Conservation (phyloP, 2,329 filamentous ascomycete genomes). For the Trichophaea hybrida region DNA sequence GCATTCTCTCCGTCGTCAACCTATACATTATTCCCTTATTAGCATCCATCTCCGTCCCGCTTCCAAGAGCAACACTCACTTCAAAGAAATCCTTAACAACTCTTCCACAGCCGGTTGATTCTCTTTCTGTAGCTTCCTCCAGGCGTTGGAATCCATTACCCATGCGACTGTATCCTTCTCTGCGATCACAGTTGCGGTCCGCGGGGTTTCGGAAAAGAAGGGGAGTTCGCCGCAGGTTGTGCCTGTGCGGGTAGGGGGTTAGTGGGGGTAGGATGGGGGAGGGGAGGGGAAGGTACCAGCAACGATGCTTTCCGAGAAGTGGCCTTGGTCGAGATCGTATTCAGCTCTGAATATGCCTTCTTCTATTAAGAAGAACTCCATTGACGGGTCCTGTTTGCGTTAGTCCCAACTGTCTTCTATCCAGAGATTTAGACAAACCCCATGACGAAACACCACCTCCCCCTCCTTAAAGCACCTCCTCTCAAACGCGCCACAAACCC, state of each 20-base stretch:
- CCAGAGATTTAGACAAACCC: conserved; percentile 29
- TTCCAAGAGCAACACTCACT: conserved; percentile 31
- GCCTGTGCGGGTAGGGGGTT: conserved; percentile 5
- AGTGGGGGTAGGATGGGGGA: neutral
- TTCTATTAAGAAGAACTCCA: conserved; percentile 83
- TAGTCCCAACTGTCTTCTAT: neutral
- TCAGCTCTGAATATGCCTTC: conserved; percentile 77
- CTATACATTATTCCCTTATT: neutral
- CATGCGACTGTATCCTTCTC: conserved; percentile 73
- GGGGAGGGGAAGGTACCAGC: conserved; percentile 41
- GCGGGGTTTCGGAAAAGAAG: conserved; percentile 80
- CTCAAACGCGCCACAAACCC: conserved; percentile 58
- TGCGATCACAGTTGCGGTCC: conserved; percentile 73
- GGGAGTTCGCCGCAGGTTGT: conserved; percentile 92
- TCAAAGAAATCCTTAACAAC: conserved; percentile 72
- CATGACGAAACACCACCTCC: conserved; percentile 60
- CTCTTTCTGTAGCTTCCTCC: conserved; percentile 55
- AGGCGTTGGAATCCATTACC: conserved; percentile 58
- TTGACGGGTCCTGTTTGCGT: conserved; percentile 43
- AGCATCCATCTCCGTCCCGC: neutral
- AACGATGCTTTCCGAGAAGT: conserved; percentile 79
- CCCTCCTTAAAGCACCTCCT: conserved; percentile 53
- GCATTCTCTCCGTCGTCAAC: conserved; percentile 87
- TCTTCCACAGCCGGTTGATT: conserved; percentile 70
- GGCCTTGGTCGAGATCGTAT: conserved; percentile 79